Conservation (phyloP, 345 rosid genomes). For the Fremontodendron californicum region DNA sequence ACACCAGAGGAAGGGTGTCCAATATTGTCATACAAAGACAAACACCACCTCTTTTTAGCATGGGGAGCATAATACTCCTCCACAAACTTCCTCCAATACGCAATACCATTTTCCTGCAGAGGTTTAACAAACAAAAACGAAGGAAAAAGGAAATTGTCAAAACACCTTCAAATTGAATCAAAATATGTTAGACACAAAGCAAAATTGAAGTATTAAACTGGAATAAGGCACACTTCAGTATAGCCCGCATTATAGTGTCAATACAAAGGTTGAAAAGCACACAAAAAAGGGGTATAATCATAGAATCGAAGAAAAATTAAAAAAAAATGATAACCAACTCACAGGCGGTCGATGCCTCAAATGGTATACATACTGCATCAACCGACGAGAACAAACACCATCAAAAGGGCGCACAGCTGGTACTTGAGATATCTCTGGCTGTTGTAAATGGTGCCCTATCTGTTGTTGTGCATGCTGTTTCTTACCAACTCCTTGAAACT, state of each 20-base stretch:
- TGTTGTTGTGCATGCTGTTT: slow-evolving; percentile 77
- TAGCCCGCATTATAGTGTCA: background rate
- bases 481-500: slow-evolving; percentile 63
- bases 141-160: background rate
- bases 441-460: slow-evolving; percentile 67
- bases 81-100: slow-evolving; percentile 91
- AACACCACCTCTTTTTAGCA: slow-evolving; percentile 96
- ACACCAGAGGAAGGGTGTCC: slow-evolving; percentile 89
- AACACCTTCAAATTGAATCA: slow-evolving; percentile 3
- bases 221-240: background rate
- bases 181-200: background rate
- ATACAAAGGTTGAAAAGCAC: background rate
- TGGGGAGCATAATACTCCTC: slow-evolving; percentile 86
- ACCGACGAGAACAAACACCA: slow-evolving; percentile 81
- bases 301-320: background rate
- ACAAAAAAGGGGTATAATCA: background rate
- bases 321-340: slow-evolving; percentile 25
- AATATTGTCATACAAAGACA: slow-evolving; percentile 78
- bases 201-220: background rate
- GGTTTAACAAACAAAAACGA: background rate
- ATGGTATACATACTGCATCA: slow-evolving; percentile 94
- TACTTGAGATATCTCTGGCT: slow-evolving; percentile 61
- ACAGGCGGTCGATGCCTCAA: slow-evolving; percentile 82
- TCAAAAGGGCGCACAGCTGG: slow-evolving; percentile 43
- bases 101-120: slow-evolving; percentile 70